A percentile compares a stretch with the other conserved stretches of the same genome.
phyloP scores from a whole-genome alignment of 495 filamentous ascomycete species.

The Lindgomyces ingoldianus region DNA sequence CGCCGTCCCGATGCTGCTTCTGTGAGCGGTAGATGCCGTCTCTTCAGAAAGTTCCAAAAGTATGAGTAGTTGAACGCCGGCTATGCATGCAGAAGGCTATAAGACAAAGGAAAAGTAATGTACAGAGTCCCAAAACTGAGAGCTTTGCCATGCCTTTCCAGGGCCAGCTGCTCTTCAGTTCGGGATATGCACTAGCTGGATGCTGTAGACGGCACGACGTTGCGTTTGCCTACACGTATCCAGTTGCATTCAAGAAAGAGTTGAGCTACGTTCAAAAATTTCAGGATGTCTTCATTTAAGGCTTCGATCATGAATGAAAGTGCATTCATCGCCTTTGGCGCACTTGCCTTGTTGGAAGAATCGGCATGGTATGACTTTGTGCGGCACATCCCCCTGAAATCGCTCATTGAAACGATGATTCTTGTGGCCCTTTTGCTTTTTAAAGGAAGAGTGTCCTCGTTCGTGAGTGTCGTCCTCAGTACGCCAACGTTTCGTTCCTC shows the following conservation, averaged over 20 bases:
- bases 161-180: not conserved
- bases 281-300: not conserved
- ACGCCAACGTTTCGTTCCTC: conserved; percentile 15
- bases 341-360: conserved; percentile 81
- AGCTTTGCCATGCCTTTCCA: not conserved
- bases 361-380: conserved; percentile 59
- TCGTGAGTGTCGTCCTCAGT: conserved; percentile 16
- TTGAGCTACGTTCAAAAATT: too few relatives aligned
- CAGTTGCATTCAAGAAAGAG: not conserved
- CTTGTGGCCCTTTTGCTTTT: conserved; percentile 26
- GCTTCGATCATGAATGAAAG: conserved; percentile 67
- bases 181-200: not conserved
- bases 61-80: conserved; percentile 7
- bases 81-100: conserved; percentile 12
- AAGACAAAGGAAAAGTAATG: conserved; percentile 10
- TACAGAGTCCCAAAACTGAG: not conserved
- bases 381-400: conserved; percentile 14
- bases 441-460: conserved; percentile 20
- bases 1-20: conserved; percentile 25
- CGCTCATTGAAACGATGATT: not conserved
- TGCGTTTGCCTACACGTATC: not conserved
- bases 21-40: conserved; percentile 10
- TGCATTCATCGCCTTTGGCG: conserved; percentile 81
- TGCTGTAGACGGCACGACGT: not conserved
- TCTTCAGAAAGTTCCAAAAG: not conserved